Conservation (phyloP, 768 basidiomycete species). For the Boletus fagicola region DNA sequence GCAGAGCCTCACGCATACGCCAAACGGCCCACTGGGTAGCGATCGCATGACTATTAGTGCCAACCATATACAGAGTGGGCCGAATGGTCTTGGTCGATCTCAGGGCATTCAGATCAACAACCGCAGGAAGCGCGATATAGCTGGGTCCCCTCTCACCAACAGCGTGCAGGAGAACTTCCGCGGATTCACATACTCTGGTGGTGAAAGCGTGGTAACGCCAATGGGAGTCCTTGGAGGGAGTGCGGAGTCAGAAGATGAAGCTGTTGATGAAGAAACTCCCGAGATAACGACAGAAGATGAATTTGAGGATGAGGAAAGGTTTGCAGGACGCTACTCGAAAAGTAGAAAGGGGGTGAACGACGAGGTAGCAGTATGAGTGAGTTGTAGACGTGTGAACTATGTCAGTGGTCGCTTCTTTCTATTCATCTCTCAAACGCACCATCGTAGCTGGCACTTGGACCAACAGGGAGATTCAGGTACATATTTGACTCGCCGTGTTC, state of each 20-base stretch:
- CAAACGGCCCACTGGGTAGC: conserved; percentile 76
- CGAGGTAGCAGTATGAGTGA: conserved; percentile 32
- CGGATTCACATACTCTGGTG: conserved; percentile 87
- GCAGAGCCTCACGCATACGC: conserved; percentile 48
- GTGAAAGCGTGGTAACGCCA: conserved; percentile 58
- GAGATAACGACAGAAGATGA: conserved; percentile 73
- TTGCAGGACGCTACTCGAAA: conserved; percentile 70
- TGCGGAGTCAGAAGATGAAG: conserved; percentile 35
- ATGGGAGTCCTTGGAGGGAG: conserved; percentile 39
- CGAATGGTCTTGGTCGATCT: conserved; percentile 17
- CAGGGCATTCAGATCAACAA: conserved; percentile 53
- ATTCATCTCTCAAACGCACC: neutral
- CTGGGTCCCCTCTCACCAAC: conserved; percentile 75
- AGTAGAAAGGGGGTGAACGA: conserved; percentile 45
- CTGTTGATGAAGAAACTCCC: conserved; percentile 46
- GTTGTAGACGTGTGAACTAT: conserved; percentile 9
- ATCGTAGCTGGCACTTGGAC: conserved; percentile 20
- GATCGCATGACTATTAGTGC: conserved; percentile 36
- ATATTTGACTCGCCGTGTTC: conserved; percentile 11
- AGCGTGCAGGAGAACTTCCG: conserved; percentile 96
- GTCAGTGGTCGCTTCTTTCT: conserved; percentile 13
- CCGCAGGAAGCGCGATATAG: conserved; percentile 43
- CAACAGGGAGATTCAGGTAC: conserved; percentile 20
- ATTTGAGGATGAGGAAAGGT: conserved; percentile 59
- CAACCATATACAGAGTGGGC: conserved; percentile 14